Evolutionary conservation across 2,329 filamentous ascomycete species (phyloP).

Genomic region (Mycosphaerella arachidis): DNA sequence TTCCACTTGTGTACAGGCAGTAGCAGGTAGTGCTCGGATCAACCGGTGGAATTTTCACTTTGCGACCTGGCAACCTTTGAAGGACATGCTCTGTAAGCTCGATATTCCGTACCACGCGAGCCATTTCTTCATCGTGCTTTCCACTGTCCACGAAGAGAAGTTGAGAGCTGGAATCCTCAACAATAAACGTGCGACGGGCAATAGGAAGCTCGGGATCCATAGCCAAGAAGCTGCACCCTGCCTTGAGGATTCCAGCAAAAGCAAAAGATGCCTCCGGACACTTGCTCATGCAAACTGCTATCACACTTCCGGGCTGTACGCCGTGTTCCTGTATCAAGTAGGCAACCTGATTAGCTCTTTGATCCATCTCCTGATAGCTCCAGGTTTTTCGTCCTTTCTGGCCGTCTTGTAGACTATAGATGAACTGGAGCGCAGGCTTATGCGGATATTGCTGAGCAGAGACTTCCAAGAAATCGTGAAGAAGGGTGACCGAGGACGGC

Average conservation of each 20-base stretch:
- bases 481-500: slow-evolving; percentile 52
- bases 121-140: slow-evolving; percentile 11
- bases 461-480: slow-evolving; percentile 75
- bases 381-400: slow-evolving; percentile 53
- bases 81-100: slow-evolving; percentile 16
- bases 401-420: slow-evolving; percentile 42
- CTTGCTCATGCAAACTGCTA: slow-evolving; percentile 79
- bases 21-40: slow-evolving; percentile 63
- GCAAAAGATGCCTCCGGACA: slow-evolving; percentile 78
- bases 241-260: slow-evolving; percentile 76
- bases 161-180: slow-evolving; percentile 64
- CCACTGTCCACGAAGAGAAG: slow-evolving; percentile 41
- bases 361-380: slow-evolving; percentile 70
- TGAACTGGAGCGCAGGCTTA: slow-evolving; percentile 69
- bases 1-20: slow-evolving; percentile 82
- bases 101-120: slow-evolving; percentile 6
- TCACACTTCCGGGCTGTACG: slow-evolving; percentile 54
- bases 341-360: slow-evolving; percentile 67
- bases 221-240: slow-evolving; percentile 75
- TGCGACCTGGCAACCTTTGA: slow-evolving; percentile 25
- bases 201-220: slow-evolving; percentile 70
- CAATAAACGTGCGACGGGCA: slow-evolving; percentile 71
- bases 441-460: slow-evolving; percentile 55
- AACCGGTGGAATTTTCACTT: slow-evolving; percentile 34
- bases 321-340: slow-evolving; percentile 54